These are phyloP conservation scores for Argentina anserina DNA, from an alignment of 306 rosid species.

Conservation along the genomic window DNA sequence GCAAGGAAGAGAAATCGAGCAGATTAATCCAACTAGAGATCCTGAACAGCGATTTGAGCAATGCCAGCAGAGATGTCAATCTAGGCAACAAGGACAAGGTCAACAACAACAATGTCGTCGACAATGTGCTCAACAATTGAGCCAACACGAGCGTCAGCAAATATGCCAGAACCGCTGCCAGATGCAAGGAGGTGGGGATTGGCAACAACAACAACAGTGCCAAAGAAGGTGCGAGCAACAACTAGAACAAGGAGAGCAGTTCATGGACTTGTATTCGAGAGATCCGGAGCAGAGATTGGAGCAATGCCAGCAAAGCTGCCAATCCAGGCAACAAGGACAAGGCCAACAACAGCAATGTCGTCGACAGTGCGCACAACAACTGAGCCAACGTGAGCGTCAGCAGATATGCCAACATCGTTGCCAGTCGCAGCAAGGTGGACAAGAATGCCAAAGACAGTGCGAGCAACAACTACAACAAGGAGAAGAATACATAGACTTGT, in stretches of 20 bases:
- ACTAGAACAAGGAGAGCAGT: neutral
- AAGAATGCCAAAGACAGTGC: neutral
- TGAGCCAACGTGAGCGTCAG: neutral
- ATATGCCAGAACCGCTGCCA: neutral
- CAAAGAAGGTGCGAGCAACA: slow-evolving; percentile 2
- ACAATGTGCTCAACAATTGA: neutral
- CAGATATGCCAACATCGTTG: neutral
- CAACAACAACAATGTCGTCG: neutral
- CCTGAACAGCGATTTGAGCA: neutral
- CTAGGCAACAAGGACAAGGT: neutral
- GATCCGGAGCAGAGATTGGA: neutral
- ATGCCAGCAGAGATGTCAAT: neutral
- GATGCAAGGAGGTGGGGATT: neutral
- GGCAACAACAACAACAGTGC: neutral
- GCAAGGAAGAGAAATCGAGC: neutral
- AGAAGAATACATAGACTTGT: neutral
- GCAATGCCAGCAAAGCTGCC: neutral
- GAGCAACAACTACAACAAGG: neutral
- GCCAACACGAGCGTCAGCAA: neutral
- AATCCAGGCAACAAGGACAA: neutral
- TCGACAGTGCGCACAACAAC: neutral
- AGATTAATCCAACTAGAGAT: neutral
- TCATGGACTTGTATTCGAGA: neutral
- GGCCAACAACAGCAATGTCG: neutral
- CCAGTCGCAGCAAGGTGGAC: neutral